phyloP scores from a whole-genome alignment of 2,329 filamentous ascomycete species.

The Alternaria conjuncta region DNA sequence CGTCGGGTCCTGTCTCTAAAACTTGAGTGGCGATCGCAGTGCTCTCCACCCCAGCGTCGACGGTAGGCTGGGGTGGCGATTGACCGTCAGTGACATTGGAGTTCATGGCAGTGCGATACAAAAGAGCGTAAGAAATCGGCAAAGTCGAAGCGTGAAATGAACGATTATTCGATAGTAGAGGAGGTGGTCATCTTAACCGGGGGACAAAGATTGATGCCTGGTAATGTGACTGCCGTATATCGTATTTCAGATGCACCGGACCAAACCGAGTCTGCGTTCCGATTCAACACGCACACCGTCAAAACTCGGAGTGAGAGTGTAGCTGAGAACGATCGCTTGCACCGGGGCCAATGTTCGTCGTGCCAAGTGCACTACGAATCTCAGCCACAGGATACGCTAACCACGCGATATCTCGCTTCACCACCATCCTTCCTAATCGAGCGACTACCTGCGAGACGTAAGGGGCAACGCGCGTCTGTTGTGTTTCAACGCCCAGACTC shows the following conservation, averaged over 20 bases:
- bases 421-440: slow-evolving; percentile 17
- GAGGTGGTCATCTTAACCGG: background rate
- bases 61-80: slow-evolving; percentile 7
- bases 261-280: background rate
- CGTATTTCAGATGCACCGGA: background rate
- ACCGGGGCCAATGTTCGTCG: background rate
- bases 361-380: background rate
- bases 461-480: background rate
- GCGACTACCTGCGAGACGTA: slow-evolving; percentile 20
- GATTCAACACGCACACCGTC: background rate
- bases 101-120: background rate
- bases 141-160: background rate
- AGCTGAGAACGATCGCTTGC: background rate
- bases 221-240: background rate
- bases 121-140: background rate
- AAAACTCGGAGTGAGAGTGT: background rate
- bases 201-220: slow-evolving; percentile 16
- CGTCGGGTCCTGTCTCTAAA: background rate
- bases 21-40: slow-evolving; percentile 5
- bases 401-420: slow-evolving; percentile 6
- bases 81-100: background rate
- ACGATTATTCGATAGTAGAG: background rate
- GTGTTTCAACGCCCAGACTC: background rate
- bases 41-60: slow-evolving; percentile 4
- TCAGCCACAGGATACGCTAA: slow-evolving; percentile 5